These are phyloP conservation scores for Ambrosiella cleistominuta DNA, from an alignment of 2,329 filamentous ascomycete genomes.

Conservation along the genomic window DNA sequence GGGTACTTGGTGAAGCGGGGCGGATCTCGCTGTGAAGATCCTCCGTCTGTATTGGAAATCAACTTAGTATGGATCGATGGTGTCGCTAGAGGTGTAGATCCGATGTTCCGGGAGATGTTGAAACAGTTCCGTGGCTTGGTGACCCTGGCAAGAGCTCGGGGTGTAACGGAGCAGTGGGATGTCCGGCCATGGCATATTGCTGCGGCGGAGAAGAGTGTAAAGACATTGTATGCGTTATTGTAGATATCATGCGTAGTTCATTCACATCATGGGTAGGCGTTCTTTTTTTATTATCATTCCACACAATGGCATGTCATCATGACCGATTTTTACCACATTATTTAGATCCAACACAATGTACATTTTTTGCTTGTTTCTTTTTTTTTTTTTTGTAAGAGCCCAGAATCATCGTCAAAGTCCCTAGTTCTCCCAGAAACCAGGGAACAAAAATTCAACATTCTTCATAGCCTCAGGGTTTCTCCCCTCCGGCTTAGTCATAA, in stretches of 20 bases:
- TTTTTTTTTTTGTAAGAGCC: neutral
- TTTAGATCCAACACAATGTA: neutral
- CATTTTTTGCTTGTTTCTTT: neutral
- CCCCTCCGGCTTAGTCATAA: slow-evolving; percentile 65
- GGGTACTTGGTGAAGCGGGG: slow-evolving; percentile 50
- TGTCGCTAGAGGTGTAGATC: slow-evolving; percentile 39
- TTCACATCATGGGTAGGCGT: no score
- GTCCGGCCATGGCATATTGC: slow-evolving; percentile 65
- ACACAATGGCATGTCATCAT: no score
- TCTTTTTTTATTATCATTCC: no score
- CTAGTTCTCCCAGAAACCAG: slow-evolving; percentile 43
- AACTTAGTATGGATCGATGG: slow-evolving; percentile 43
- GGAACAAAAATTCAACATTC: slow-evolving; percentile 76
- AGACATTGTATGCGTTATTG: slow-evolving; percentile 46
- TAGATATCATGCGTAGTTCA: slow-evolving; percentile 22
- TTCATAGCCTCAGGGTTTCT: slow-evolving; percentile 56
- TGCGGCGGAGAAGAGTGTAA: slow-evolving; percentile 49
- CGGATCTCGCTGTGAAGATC: slow-evolving; percentile 36
- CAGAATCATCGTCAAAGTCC: neutral
- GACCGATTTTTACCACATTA: neutral
- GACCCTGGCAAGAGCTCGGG: slow-evolving; percentile 49
- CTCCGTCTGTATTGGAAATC: slow-evolving; percentile 43
- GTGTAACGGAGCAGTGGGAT: slow-evolving; percentile 40
- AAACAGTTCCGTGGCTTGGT: slow-evolving; percentile 50
- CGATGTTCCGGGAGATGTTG: slow-evolving; percentile 52